phyloP scores from a whole-genome alignment of 1,139 yeast species.

The Ogataea hybrid region DNA sequence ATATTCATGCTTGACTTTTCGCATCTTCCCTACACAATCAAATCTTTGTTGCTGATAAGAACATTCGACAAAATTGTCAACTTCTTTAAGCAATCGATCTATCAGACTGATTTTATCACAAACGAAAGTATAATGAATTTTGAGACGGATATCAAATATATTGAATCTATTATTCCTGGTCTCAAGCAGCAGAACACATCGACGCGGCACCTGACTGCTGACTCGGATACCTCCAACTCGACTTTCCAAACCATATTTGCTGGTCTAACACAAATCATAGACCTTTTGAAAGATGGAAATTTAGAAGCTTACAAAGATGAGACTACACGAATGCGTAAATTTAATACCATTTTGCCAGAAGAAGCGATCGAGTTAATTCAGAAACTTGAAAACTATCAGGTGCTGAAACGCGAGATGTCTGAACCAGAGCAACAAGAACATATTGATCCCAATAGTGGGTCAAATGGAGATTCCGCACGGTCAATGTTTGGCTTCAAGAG shows the following conservation, averaged over 20 bases:
- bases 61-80: conserved; percentile 84
- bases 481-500: conserved; percentile 29
- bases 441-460: conserved; percentile 5
- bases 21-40: conserved; percentile 74
- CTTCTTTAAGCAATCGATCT: conserved; percentile 60
- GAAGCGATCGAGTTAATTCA: conserved; percentile 50
- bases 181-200: conserved; percentile 18
- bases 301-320: conserved; percentile 54
- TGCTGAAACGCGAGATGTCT: conserved; percentile 13
- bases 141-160: conserved; percentile 57
- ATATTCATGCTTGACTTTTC: conserved; percentile 86
- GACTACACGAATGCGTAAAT: conserved; percentile 53
- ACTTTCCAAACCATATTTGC: conserved; percentile 53
- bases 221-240: conserved; percentile 31
- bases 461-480: conserved; percentile 22
- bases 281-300: conserved; percentile 48
- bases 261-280: conserved; percentile 63
- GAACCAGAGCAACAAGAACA: conserved; percentile 2
- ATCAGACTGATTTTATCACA: conserved; percentile 47
- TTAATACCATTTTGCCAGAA: conserved; percentile 59
- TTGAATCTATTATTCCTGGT: conserved; percentile 41
- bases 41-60: conserved; percentile 76
- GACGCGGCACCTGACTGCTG: conserved; percentile 32
- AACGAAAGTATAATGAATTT: conserved; percentile 56
- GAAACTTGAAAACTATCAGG: conserved; percentile 36